A percentile compares a stretch with the other conserved stretches of the same genome.
phyloP scores from a whole-genome alignment of 495 filamentous ascomycete species.

The Xylaria intraflava region DNA sequence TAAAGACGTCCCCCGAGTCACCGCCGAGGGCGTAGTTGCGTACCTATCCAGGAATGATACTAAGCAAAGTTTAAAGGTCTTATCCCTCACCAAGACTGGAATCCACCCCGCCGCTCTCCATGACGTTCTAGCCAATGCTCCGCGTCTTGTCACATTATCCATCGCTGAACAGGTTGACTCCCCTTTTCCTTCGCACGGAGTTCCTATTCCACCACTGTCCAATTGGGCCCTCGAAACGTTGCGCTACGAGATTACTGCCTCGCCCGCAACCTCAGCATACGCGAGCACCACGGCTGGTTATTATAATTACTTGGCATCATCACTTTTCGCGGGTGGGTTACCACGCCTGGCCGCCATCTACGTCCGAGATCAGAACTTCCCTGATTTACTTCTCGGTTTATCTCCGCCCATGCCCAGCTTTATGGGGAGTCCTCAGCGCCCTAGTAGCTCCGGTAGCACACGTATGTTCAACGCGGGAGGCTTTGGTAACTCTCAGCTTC shows the following conservation, averaged over 20 bases:
- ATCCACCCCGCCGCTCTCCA: conserved; percentile 57
- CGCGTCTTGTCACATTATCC: conserved; percentile 56
- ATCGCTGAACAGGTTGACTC: conserved; percentile 59
- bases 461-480: conserved; percentile 17
- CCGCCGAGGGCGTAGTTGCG: conserved; percentile 56
- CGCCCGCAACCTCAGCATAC: conserved; percentile 47
- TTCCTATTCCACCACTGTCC: conserved; percentile 53
- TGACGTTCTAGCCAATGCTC: conserved; percentile 54
- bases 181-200: conserved; percentile 51
- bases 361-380: conserved; percentile 75
- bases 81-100: conserved; percentile 63
- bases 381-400: conserved; percentile 61
- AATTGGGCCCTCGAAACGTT: conserved; percentile 62
- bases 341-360: conserved; percentile 70
- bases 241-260: conserved; percentile 74
- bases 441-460: conserved; percentile 31
- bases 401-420: conserved; percentile 53
- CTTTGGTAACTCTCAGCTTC: conserved; percentile 13
- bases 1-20: conserved; percentile 60
- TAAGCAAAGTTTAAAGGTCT: conserved; percentile 46
- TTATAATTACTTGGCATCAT: conserved; percentile 79
- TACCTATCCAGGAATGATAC: conserved; percentile 50
- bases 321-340: conserved; percentile 66
- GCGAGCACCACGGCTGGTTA: conserved; percentile 60
- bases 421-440: conserved; percentile 32